Base-by-base conservation (phyloP, 108 stramenopile species). In the Skeletonema menzelii region DNA sequence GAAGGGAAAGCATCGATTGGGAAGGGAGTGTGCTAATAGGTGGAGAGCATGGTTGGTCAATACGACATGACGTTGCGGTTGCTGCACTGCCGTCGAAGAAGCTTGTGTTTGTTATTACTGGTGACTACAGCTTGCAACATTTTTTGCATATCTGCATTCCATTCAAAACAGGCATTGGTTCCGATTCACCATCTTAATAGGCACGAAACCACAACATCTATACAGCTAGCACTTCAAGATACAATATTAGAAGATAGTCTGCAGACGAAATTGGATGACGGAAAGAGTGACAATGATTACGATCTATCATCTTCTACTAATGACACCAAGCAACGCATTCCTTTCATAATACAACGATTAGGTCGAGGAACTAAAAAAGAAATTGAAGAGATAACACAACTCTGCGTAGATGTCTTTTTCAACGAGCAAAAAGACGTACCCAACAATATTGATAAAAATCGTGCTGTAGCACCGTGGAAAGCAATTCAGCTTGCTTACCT, bases 351-450 rank as follows among this genome's bases (percentile, higher is more conserved):
- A 62, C 74, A 88, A 66, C 67, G 73, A 40, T 76, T 88, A 56
- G 74, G 83, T 15, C 65, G 70, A 31, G 69, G 65, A 2, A 53
- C 67, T n/a, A 80, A 77, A 24, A 56, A 53, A 55, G 76, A 84
- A 56, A 79, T 70, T 11, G 73, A 78, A 7, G 83, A 84, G 37
- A 73, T 91, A 22, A 72, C 82, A 12, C 63, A 84, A 28, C 56
- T 91, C 62, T 88, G 87, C 47, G 85, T 91, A 30, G 83, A 84
- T 65, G 90, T 91, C 15, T 91, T 91, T 78, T 91, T 91, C 75
- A 86, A 91, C 61, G 84, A 83, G 26, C 61, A 81, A 32, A 56
- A 65, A 46, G 59, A n/a, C n/a, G 7, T 53, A 1, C 15, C 40
- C 40, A 22, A 53, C 22, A 53, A 22, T n/a, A 53, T 34, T 31